Evolutionary conservation across 1,284 basidiomycete species (phyloP), one percentile per base, ranked within the genome.

Genomic region (Puccinia horiana): DNA sequence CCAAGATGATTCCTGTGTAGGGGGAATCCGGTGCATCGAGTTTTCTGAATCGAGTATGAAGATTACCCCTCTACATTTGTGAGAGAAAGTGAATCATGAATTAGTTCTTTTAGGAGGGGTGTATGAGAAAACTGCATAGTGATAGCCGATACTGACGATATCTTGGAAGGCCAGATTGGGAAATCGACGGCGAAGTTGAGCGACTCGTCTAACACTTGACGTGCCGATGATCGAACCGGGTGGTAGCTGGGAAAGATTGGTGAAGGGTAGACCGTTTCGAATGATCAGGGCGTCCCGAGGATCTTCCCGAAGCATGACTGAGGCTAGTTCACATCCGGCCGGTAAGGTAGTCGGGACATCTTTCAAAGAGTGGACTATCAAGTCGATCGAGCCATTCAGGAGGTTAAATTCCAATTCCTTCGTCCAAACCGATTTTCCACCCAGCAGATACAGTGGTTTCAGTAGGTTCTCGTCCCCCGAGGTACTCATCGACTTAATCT

Each of bases 281-380:
- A 98, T 92, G 20, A 98, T 93, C 76, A 99, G 87, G 40, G 92
- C 93, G 86, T 99, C 97, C 77, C 93, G 90, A 0, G 94, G 94
- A 87, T 97, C 92, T 87, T 96, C 96, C 76, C 97, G 89, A 87
- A 95, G 91, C 83, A 94, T 87, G 83, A 98, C 92, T 6, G 93
- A 95, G 11, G 91, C 94, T 72, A 99, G 90, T 86, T 92, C 91
- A 86, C 94, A 96, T 0, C 94, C 94, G 0, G 91, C 90, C 0
- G 95, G 95, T 40, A 98, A 88, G 2, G 89, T 89, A 2, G 96
- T 99, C 14, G 96, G 96, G 29, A 98, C 91, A 87, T 99, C 97
- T 88, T 99, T 99, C 85, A 95, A 89, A 80, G 91, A 92, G 88
- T 99, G 97, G 29, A 99, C 92, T 85, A 99, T 92, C 89, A 98